phyloP scores from a whole-genome alignment of 2,329 filamentous ascomycete species.

The Sporothrix luriei region DNA sequence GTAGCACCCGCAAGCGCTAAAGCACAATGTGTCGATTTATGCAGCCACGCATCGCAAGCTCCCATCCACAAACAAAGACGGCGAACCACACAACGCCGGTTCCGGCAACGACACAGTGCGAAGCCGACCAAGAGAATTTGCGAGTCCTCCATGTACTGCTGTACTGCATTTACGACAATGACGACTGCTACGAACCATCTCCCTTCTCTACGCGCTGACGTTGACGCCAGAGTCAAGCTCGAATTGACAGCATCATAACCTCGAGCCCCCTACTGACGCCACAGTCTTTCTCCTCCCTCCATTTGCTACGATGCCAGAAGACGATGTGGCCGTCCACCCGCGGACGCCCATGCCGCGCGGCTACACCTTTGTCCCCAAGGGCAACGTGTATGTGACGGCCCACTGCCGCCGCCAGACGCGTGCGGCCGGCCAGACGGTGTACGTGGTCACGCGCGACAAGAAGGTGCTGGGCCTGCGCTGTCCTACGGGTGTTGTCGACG shows the following conservation, averaged over 20 bases:
- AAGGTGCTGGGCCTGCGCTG: constrained; percentile 46
- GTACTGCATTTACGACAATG: not conserved
- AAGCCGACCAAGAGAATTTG: not conserved
- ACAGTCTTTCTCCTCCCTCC: not conserved
- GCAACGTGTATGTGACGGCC: constrained; percentile 48
- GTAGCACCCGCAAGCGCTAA: not conserved
- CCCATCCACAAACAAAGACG: constrained; percentile 1
- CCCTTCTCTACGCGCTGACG: too few relatives aligned
- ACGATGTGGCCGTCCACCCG: constrained; percentile 36
- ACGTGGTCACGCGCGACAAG: constrained; percentile 41
- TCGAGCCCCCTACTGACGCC: not conserved
- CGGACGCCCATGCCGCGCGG: constrained; percentile 44
- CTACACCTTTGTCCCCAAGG: constrained; percentile 49
- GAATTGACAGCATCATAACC: not conserved
- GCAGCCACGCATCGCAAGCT: not conserved
- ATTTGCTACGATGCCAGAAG: not conserved
- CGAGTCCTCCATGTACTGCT: not conserved
- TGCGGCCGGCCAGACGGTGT: constrained; percentile 43
- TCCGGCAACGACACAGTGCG: not conserved
- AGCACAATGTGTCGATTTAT: not conserved
- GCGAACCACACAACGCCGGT: not conserved
- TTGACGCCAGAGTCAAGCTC: not conserved
- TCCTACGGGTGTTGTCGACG: constrained; percentile 42
- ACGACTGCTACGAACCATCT: not conserved
- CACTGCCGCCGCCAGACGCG: constrained; percentile 47